Base-by-base conservation (phyloP, 2,329 filamentous ascomycete genomes). In the Bipolaris gigantea region DNA sequence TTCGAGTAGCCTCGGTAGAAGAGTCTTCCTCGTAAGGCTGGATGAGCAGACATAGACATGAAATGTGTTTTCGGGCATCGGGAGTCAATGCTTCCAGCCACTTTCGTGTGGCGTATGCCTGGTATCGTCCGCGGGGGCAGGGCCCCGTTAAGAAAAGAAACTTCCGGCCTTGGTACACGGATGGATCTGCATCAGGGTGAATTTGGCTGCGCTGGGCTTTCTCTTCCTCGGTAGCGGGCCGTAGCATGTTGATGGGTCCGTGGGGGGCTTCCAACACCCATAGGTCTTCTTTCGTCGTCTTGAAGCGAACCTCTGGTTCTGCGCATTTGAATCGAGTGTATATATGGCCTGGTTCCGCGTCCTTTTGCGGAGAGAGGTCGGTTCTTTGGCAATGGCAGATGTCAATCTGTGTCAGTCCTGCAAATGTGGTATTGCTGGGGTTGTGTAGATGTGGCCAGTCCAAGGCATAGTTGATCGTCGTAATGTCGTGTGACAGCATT, bases 401-500 rank as follows among this genome's bases (percentile, higher is more conserved):
- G 43, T 69, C 66, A 41, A 72, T 61, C 36, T 69, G 68, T 8
- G 60, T 57, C 7, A 55, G 47, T 5, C 66, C 64, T 10, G 58
- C 63, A 35, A 70, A 72, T 6, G 71, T 72, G 7, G 62, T 66
- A 42, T 69, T 69, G 55, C 62, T 66, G 1, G 70, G 69, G 33
- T 69, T 64, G 4, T 69, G 60, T 5, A 73, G 57, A 50, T 64
- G 58, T 4, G 64, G 61, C 65, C 68, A 72, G 16, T 54, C 42
- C 15, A 71, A 59, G 6, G 53, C 48, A 71, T 73, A 73, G 49
- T 72, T 74, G 34, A 80, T 61, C 2, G 66, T 66, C 16, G 65
- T 69, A 5, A 72, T 50, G 10, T 74, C 70, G 47, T 74, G 64
- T 5, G 73, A 74, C 50, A 59, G 39, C 55, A 50, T 48, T 67